These are phyloP conservation scores for Saksenaea vasiformis DNA, from an alignment of 371 early-diverging fungal species.

Conservation along the genomic window DNA sequence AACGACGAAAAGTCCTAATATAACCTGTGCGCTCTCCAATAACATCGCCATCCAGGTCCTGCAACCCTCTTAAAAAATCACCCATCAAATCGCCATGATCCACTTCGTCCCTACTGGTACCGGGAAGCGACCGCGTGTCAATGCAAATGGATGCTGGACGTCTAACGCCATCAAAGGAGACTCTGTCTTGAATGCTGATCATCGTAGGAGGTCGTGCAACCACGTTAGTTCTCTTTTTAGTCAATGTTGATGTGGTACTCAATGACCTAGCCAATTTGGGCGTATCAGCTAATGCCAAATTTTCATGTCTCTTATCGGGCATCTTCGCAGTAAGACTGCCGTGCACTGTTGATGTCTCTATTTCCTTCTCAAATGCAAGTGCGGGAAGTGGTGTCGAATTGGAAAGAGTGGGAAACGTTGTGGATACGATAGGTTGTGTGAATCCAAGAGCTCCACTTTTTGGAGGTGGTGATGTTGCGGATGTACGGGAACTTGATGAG, in stretches of 20 bases:
- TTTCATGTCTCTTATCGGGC: neutral
- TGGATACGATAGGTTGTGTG: slow-evolving; percentile 41
- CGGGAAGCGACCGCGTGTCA: slow-evolving; percentile 39
- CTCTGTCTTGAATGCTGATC: slow-evolving; percentile 24
- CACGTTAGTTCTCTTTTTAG: slow-evolving; percentile 6
- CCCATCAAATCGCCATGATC: slow-evolving; percentile 41
- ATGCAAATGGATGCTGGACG: slow-evolving; percentile 46
- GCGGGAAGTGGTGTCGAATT: slow-evolving; percentile 40
- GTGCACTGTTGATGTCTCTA: neutral
- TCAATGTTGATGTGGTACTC: slow-evolving; percentile 17
- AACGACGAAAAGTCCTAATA: slow-evolving; percentile 26
- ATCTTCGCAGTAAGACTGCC: neutral
- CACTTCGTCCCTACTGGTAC: slow-evolving; percentile 17
- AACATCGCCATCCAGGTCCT: slow-evolving; percentile 43
- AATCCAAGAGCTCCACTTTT: slow-evolving; percentile 18
- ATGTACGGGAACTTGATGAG: slow-evolving; percentile 6
- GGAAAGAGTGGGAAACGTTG: slow-evolving; percentile 45
- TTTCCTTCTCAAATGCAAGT: neutral
- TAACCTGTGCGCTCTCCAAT: slow-evolving; percentile 44
- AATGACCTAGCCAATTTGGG: slow-evolving; percentile 30
- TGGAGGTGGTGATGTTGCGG: slow-evolving; percentile 2
- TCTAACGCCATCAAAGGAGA: slow-evolving; percentile 23
- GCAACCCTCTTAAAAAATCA: slow-evolving; percentile 45
- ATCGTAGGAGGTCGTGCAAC: slow-evolving; percentile 20
- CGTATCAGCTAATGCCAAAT: slow-evolving; percentile 8